phyloP scores from a whole-genome alignment of 2,329 filamentous ascomycete genomes.

The Cercospora zeae-maydis region DNA sequence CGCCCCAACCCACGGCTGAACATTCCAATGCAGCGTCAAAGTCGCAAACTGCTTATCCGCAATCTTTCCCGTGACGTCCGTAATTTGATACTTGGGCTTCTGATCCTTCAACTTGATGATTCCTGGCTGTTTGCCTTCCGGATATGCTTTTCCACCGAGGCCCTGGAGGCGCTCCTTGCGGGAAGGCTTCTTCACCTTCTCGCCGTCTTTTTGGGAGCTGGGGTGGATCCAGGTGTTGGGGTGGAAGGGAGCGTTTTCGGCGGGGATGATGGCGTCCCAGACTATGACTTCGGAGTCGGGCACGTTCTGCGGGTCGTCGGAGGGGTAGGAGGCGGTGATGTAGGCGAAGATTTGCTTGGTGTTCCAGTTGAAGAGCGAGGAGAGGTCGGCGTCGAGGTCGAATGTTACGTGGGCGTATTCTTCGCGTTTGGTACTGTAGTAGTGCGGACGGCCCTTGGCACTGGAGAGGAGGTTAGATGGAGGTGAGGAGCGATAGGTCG shows the following conservation, averaged over 20 bases:
- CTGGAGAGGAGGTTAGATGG: conserved; percentile 49
- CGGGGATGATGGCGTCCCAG: conserved; percentile 92
- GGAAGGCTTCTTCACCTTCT: conserved; percentile 21
- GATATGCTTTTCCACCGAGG: conserved; percentile 31
- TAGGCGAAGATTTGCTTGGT: conserved; percentile 98
- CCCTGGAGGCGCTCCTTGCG: conserved; percentile 17
- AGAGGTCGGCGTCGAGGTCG: conserved; percentile 86
- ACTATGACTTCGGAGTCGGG: conserved; percentile 68
- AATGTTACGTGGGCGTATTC: conserved; percentile 95
- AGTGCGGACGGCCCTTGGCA: conserved; percentile 87
- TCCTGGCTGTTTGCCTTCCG: conserved; percentile 51
- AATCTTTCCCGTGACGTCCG: conserved; percentile 76
- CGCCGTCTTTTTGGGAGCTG: conserved; percentile 36
- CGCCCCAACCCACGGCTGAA: conserved; percentile 92
- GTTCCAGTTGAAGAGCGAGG: conserved; percentile 96
- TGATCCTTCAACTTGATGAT: conserved; percentile 76
- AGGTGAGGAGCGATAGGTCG: neutral
- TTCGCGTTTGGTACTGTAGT: conserved; percentile 88
- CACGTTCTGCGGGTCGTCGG: conserved; percentile 37
- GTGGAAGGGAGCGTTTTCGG: conserved; percentile 57
- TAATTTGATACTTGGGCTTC: conserved; percentile 95
- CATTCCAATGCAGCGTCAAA: conserved; percentile 86
- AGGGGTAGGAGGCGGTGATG: conserved; percentile 72
- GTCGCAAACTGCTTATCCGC: conserved; percentile 70
- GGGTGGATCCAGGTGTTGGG: conserved; percentile 52